Base-by-base conservation (phyloP, 148 eudicot species). In the Silene latifolia region DNA sequence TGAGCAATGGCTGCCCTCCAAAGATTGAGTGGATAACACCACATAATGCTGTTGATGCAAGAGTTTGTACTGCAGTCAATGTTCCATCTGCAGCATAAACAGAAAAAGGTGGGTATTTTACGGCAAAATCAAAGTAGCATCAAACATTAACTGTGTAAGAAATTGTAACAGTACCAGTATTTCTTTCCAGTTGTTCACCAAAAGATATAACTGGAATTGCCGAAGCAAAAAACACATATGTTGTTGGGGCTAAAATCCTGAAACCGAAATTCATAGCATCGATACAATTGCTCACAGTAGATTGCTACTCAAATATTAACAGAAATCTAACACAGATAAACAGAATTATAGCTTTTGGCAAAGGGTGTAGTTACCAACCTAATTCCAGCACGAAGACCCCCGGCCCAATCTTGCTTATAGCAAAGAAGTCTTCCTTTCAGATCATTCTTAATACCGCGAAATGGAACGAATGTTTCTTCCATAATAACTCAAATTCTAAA, bases 131-230 rank as follows among this genome's bases (percentile, higher is more conserved):
- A 67, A 60, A 57, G 47, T 10, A 68, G 42, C 25, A 62, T 29
- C 67, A 59, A 17, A 73, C 58, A 64, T 42, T 46, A 42, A 24
- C 75, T 69, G 71, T 46, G 27, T 67, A 27, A 35, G 66, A 24
- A 75, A 51, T 74, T 18, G 53, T 70, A 67, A 74, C 19, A 68
- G 18, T 75, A 96, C 99, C 89, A 58, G 98, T 92, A 72, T 79
- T 84, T 83, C 99, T 88, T 78, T 92, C 98, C 56, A 96, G 88
- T 76, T 96, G 99, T 87, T 90, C 99, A 71, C 99, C 99, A 63
- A 96, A 96, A 46, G 99, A 96, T 86, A 96, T 92, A 58, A 96
- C 99, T 24, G 99, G 99, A 81, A 96, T 96, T 29, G 99, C 96
- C 56, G 99, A 96, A 82, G 99, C 98, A 81, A 96, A 96, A 85